Percentiles rank a stretch among this genome's conserved stretches.
These are phyloP conservation scores for Pichia inconspicua DNA, from an alignment of 1,139 yeast species.

Conservation along the genomic window DNA sequence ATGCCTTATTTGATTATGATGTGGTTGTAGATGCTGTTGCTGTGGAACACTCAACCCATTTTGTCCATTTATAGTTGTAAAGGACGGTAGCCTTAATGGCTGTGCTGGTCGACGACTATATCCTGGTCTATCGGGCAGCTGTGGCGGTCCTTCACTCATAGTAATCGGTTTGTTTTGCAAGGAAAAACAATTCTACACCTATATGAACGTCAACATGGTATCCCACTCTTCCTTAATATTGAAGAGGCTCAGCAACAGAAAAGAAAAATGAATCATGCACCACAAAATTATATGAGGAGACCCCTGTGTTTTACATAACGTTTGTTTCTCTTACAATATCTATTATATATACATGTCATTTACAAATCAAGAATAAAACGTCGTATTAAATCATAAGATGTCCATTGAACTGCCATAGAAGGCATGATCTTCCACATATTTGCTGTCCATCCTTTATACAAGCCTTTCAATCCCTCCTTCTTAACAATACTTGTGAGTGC, in stretches of 20 bases:
- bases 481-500: conserved; percentile 63
- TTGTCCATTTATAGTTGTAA: not conserved
- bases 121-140: not conserved
- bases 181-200: too few species aligned
- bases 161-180: not conserved
- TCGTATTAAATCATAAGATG: conserved; percentile 47
- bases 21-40: not conserved
- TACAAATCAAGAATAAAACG: conserved; percentile 1
- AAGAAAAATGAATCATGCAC: too few species aligned
- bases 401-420: conserved; percentile 93
- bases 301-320: not conserved
- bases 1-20: not conserved
- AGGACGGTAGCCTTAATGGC: not conserved
- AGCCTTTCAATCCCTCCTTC: conserved; percentile 71
- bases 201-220: too few species aligned
- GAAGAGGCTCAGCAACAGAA: not conserved
- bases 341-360: not conserved
- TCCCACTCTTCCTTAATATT: too few species aligned
- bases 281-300: too few species aligned
- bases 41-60: not conserved
- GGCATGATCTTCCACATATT: conserved; percentile 88
- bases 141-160: not conserved
- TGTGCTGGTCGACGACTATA: not conserved
- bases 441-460: conserved; percentile 83
- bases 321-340: not conserved